A percentile compares a stretch with the other conserved stretches of the same genome.
These are phyloP conservation scores for Bipolaris cookei DNA, from an alignment of 2,329 filamentous ascomycete species.

Conservation along the genomic window DNA sequence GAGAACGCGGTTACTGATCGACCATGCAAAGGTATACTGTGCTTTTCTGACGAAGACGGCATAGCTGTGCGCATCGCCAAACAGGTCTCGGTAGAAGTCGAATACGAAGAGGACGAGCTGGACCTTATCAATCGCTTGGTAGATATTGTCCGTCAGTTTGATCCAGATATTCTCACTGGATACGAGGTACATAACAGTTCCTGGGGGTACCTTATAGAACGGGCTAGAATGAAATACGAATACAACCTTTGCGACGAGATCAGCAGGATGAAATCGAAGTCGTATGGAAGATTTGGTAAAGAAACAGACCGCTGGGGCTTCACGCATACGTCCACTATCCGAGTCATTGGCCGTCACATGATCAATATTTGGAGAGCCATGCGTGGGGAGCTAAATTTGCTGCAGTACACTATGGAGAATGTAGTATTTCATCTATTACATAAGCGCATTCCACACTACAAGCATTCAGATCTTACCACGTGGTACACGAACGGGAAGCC, in stretches of 20 bases:
- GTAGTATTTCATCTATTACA: slow-evolving; percentile 91
- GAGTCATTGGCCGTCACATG: slow-evolving; percentile 91
- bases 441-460: slow-evolving; percentile 85
- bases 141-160: slow-evolving; percentile 79
- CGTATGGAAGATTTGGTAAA: slow-evolving; percentile 82
- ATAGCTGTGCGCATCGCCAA: slow-evolving; percentile 67
- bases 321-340: slow-evolving; percentile 88
- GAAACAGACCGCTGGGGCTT: slow-evolving; percentile 92
- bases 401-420: slow-evolving; percentile 97
- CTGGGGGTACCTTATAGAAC: slow-evolving; percentile 95
- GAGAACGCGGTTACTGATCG: slow-evolving; percentile 64
- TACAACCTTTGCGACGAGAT: slow-evolving; percentile 91
- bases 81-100: slow-evolving; percentile 67
- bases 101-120: slow-evolving; percentile 79
- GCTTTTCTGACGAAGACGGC: slow-evolving; percentile 68
- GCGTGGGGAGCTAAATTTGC: slow-evolving; percentile 86
- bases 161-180: slow-evolving; percentile 92
- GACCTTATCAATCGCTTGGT: slow-evolving; percentile 86
- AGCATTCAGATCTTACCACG: slow-evolving; percentile 75
- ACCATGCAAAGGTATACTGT: slow-evolving; percentile 72
- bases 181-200: slow-evolving; percentile 93
- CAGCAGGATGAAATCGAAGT: slow-evolving; percentile 83
- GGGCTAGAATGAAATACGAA: slow-evolving; percentile 83
- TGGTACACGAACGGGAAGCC: slow-evolving; percentile 79
- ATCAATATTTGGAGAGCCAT: slow-evolving; percentile 98